These are phyloP conservation scores for Actinomortierella ambigua DNA, from an alignment of 371 early-diverging fungal species.

Conservation along the genomic window DNA sequence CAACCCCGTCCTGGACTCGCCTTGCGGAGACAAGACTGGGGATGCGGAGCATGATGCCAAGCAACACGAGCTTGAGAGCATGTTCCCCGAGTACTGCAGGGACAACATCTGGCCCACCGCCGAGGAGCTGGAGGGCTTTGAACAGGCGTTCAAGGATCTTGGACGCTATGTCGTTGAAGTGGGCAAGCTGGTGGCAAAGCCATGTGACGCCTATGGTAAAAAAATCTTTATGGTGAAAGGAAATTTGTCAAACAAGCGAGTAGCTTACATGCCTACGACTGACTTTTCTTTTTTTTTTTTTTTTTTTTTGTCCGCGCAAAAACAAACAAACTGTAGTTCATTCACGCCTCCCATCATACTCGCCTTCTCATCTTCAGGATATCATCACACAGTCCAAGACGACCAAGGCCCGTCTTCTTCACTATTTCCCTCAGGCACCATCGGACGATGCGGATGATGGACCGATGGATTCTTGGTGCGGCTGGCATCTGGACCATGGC, in stretches of 20 bases:
- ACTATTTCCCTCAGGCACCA: slow-evolving; percentile 59
- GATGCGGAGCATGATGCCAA: slow-evolving; percentile 3
- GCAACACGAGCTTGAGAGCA: slow-evolving; percentile 21
- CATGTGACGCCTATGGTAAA: slow-evolving; percentile 57
- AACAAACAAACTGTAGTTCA: slow-evolving; percentile 13
- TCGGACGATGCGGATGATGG: slow-evolving; percentile 17
- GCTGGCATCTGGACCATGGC: slow-evolving; percentile 67
- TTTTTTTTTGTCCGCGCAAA: not conserved
- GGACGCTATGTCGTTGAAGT: slow-evolving; percentile 57
- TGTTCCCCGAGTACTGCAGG: slow-evolving; percentile 50
- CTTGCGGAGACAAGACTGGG: slow-evolving; percentile 2
- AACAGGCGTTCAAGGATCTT: slow-evolving; percentile 50
- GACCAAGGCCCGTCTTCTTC: slow-evolving; percentile 62
- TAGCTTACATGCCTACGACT: too few relatives aligned
- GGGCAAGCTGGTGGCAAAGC: slow-evolving; percentile 55
- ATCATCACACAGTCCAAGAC: slow-evolving; percentile 50
- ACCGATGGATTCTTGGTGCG: slow-evolving; percentile 61
- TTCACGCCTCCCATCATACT: slow-evolving; percentile 33
- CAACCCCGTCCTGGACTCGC: slow-evolving; percentile 55
- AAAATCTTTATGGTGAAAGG: too few relatives aligned
- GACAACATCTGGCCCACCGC: slow-evolving; percentile 58
- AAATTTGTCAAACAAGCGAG: too few relatives aligned
- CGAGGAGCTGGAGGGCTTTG: slow-evolving; percentile 48
- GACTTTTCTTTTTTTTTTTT: not conserved
- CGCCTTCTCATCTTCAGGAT: slow-evolving; percentile 45